phyloP scores from a whole-genome alignment of 2,329 filamentous ascomycete species.

The Aspergillus sp. region DNA sequence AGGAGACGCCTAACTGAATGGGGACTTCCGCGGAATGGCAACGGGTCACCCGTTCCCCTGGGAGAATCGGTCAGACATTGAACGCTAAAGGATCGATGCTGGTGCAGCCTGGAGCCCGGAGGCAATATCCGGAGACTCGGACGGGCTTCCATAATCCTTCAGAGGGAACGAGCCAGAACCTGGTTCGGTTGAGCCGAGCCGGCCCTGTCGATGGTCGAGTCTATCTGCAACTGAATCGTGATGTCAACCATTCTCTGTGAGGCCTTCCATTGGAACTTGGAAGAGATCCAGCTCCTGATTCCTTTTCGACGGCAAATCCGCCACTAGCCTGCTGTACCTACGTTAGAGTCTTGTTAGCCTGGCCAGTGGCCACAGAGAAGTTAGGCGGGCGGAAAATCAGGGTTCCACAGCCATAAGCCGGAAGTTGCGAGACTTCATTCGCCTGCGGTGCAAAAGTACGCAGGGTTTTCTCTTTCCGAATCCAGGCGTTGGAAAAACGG shows the following conservation, averaged over 20 bases:
- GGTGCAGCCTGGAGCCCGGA: background rate
- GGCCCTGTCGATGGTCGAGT: background rate
- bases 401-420: background rate
- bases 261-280: too few species aligned
- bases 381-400: background rate
- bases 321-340: constrained; percentile 8
- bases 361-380: background rate
- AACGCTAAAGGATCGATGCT: background rate
- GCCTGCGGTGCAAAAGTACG: background rate
- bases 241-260: background rate
- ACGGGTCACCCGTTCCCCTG: too few species aligned
- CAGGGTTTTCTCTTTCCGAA: background rate
- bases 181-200: background rate
- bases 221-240: background rate
- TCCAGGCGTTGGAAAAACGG: background rate
- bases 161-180: background rate
- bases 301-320: constrained; percentile 1
- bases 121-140: too few species aligned
- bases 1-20: background rate
- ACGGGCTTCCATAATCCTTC: too few species aligned
- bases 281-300: background rate
- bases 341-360: background rate
- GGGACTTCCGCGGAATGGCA: background rate
- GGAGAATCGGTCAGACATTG: too few species aligned
- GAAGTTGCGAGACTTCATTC: background rate